Percentiles rank a stretch among this genome's conserved stretches.
These are phyloP conservation scores for Sporothrix sp. DNA, from an alignment of 2,329 filamentous ascomycete species.

Conservation along the genomic window DNA sequence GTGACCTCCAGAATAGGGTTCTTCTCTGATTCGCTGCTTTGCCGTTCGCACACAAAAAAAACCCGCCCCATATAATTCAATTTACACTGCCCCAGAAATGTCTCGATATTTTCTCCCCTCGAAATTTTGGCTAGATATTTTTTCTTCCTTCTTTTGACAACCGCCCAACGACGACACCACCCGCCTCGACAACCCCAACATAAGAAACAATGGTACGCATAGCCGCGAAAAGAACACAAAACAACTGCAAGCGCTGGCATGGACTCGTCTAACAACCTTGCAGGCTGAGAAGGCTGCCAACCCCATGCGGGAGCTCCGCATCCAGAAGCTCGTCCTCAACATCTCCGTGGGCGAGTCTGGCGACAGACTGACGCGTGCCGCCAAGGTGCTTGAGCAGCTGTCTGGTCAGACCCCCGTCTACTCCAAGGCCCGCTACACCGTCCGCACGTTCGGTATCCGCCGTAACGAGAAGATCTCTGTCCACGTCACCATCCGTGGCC, in stretches of 20 bases:
- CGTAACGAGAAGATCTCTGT: slow-evolving; percentile 99
- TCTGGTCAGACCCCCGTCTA: slow-evolving; percentile 99
- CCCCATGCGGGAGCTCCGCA: slow-evolving; percentile 99
- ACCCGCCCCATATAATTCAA: not conserved
- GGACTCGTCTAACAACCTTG: slow-evolving; percentile 21
- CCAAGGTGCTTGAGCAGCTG: slow-evolving; percentile 99
- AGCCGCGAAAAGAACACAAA: not conserved
- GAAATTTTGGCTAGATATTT: slow-evolving; percentile 8
- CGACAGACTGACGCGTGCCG: slow-evolving; percentile 99
- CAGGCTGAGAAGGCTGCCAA: slow-evolving; percentile 81
- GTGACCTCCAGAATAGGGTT: slow-evolving; percentile 13
- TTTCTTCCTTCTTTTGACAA: slow-evolving; percentile 6
- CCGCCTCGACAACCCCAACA: slow-evolving; percentile 3
- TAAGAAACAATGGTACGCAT: slow-evolving; percentile 30
- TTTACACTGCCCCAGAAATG: slow-evolving; percentile 10
- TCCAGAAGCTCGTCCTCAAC: slow-evolving; percentile 99
- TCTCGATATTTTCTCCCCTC: slow-evolving; percentile 7
- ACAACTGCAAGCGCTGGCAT: not conserved
- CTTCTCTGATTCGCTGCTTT: not conserved
- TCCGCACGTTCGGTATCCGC: slow-evolving; percentile 99
- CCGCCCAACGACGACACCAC: slow-evolving; percentile 12
- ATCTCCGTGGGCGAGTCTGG: slow-evolving; percentile 99
- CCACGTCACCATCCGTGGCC: slow-evolving; percentile 98
- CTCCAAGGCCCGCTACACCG: slow-evolving; percentile 99
- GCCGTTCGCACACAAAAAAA: slow-evolving; percentile 14